Base-by-base conservation (phyloP, 805 yeast species). In the Kodamaea jinghongensis region DNA sequence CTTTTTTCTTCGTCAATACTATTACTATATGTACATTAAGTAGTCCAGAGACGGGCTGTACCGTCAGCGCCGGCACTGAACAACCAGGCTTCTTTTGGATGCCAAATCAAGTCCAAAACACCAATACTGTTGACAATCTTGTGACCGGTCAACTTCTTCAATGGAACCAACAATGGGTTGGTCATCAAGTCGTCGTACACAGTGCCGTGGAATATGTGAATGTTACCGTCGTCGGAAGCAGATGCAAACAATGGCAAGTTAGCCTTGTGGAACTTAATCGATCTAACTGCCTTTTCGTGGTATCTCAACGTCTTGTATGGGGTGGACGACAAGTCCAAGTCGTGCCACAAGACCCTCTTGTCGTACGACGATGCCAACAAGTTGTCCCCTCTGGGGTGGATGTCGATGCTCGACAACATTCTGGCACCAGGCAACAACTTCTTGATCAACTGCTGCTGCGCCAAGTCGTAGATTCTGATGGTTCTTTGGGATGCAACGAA, bases 51-150 rank as follows among this genome's bases (percentile, higher is more conserved):
- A 56, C 96, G 81, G 4, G 97, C 98, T 30, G 88, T 80, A 45
- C 95, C 88, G 65, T 93, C 99, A 15, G 98, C 98, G 54, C 98
- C 99, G 8, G 96, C 87, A 58, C 93, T 83, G 62, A 93, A 89
- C 57, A 93, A 73, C 99, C 99, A 93, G 0, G 99, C 96, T 67
- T 93, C 98, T 54, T 83, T 81, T 49, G 98, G 98, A 73, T 93
- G 99, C 99, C 99, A 93, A 36, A 78, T 78, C 35, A 85, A 77
- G 56, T 81, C 84, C 56, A 93, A 72, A 11, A 93, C 95, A 57
- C 99, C 99, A 42, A 93, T 68, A 56, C 85, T 83, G 51, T 78
- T 78, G 14, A 79, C 69, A 34, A 88, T 75, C 60, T 83, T 81
- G 65, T 93, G 99, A 8, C 98, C 99, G 31, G 83, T 79, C 58